Evolutionary conservation across 495 filamentous ascomycete species (phyloP).

Genomic region (Aspergillus diversus): DNA sequence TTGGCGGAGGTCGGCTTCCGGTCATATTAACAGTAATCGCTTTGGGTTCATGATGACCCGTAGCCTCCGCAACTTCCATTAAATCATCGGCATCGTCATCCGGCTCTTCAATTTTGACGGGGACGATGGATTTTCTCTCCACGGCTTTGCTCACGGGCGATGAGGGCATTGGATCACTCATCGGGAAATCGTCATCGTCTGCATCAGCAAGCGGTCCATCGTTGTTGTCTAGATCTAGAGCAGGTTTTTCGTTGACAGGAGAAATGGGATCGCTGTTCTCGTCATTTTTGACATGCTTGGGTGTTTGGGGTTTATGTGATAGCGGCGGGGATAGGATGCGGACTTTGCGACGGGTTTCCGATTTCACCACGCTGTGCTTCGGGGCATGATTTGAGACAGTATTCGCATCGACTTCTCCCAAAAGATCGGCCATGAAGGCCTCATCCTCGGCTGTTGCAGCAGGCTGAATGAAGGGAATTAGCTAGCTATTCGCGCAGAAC

Average conservation of each 20-base stretch:
- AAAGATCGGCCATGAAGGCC: slow-evolving; percentile 79
- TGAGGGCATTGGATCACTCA: slow-evolving; percentile 85
- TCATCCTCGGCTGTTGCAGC: slow-evolving; percentile 79
- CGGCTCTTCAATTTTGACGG: slow-evolving; percentile 64
- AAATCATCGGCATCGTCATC: slow-evolving; percentile 80
- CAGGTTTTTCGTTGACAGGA: slow-evolving; percentile 38
- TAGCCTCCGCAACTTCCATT: slow-evolving; percentile 81
- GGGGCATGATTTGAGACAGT: slow-evolving; percentile 59
- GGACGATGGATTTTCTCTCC: slow-evolving; percentile 65
- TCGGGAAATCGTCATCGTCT: slow-evolving; percentile 68
- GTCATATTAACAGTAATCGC: slow-evolving; percentile 81
- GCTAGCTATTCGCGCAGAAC: background rate
- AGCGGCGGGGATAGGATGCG: slow-evolving; percentile 78
- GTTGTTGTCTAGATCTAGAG: slow-evolving; percentile 48
- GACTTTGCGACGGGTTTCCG: slow-evolving; percentile 73
- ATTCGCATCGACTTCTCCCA: slow-evolving; percentile 89
- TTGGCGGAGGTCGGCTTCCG: slow-evolving; percentile 78
- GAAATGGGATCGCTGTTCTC: slow-evolving; percentile 45
- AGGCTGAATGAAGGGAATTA: slow-evolving; percentile 31
- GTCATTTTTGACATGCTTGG: slow-evolving; percentile 48
- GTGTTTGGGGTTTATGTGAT: slow-evolving; percentile 48
- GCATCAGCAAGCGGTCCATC: slow-evolving; percentile 56
- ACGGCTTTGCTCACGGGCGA: slow-evolving; percentile 83
- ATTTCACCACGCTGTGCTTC: slow-evolving; percentile 67
- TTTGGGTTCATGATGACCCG: slow-evolving; percentile 63